phyloP scores from a whole-genome alignment of 2,329 filamentous ascomycete species.

The Colletotrichum horii region DNA sequence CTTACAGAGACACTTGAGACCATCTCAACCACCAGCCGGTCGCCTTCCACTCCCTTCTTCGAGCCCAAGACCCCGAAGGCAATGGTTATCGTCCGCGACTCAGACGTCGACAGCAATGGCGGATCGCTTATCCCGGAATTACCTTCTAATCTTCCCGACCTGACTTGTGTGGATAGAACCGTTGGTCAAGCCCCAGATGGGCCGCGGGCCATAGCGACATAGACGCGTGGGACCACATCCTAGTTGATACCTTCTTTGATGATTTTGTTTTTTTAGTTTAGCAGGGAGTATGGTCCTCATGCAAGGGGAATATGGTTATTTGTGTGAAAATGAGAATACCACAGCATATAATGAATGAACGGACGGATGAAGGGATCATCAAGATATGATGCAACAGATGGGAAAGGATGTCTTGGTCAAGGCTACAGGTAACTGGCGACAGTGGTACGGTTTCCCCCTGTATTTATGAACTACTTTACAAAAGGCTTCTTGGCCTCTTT shows the following conservation, averaged over 20 bases:
- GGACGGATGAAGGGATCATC: neutral
- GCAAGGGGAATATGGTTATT: no score
- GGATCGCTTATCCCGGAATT: neutral
- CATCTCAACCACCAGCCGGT: conserved; percentile 16
- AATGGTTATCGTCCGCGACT: conserved; percentile 24
- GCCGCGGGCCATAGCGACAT: neutral
- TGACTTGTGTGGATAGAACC: neutral
- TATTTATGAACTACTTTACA: neutral
- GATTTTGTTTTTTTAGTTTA: neutral
- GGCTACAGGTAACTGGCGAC: neutral
- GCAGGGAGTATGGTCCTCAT: neutral
- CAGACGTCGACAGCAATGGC: neutral
- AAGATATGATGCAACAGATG: neutral
- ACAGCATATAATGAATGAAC: neutral
- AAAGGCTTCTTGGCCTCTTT: neutral
- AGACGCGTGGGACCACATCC: neutral
- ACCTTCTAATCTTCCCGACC: neutral
- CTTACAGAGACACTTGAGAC: neutral
- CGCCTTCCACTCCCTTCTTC: conserved; percentile 25
- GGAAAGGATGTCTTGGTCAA: neutral
- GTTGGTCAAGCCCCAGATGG: neutral
- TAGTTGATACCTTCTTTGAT: neutral
- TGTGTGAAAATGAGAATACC: neutral
- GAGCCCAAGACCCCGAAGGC: conserved; percentile 34
- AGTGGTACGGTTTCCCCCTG: neutral